Percentiles rank a stretch among this genome's conserved stretches.
phyloP scores from a whole-genome alignment of 257 asterid species.

The Mentha longifolia region DNA sequence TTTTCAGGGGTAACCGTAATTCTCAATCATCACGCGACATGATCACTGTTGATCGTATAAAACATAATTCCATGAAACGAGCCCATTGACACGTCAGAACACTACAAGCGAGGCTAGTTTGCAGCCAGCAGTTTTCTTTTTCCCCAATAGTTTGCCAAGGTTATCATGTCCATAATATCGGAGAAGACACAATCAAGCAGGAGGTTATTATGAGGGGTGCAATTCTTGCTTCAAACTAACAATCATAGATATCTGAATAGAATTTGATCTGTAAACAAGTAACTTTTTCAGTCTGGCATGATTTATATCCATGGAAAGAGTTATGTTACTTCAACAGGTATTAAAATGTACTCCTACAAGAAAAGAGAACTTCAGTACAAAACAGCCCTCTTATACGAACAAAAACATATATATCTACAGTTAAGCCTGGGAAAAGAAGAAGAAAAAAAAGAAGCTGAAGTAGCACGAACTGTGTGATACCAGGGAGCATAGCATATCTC shows the following conservation, averaged over 20 bases:
- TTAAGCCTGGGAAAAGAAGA: constrained; percentile 18
- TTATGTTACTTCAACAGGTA: neutral
- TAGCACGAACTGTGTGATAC: constrained; percentile 38
- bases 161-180: neutral
- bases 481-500: constrained; percentile 48
- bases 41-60: neutral
- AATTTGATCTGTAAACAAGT: neutral
- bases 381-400: neutral
- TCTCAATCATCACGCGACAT: neutral
- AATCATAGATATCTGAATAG: neutral
- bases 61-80: neutral
- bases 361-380: constrained; percentile 6
- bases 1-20: neutral
- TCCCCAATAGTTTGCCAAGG: neutral
- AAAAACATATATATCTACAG: neutral
- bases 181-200: neutral
- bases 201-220: neutral
- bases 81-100: neutral
- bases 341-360: neutral
- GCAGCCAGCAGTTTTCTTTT: neutral
- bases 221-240: neutral
- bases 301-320: constrained; percentile 15
- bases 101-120: neutral
- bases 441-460: constrained; percentile 9
- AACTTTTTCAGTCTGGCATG: neutral